A percentile compares a stretch with the other conserved stretches of the same genome.
These are phyloP conservation scores for Hypsizygus marmoreus DNA, from an alignment of 768 basidiomycete genomes.

Conservation along the genomic window DNA sequence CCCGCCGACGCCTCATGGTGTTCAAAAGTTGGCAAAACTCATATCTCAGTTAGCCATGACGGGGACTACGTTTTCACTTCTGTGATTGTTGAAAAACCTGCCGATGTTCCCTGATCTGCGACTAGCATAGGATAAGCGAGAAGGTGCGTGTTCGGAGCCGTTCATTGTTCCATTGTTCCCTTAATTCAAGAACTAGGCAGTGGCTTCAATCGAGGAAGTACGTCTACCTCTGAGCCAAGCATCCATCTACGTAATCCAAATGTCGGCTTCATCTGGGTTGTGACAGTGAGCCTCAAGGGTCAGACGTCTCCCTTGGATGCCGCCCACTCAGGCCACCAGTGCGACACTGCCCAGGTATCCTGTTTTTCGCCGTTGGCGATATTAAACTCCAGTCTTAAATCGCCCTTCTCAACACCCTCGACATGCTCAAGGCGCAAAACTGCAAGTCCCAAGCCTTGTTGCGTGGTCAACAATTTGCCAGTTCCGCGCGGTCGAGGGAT, in stretches of 20 bases:
- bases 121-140: too few relatives aligned
- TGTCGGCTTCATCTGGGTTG: too few relatives aligned
- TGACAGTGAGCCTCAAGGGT: too few relatives aligned
- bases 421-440: constrained; percentile 81
- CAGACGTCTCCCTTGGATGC: constrained; percentile 21
- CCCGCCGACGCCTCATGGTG: constrained; percentile 29
- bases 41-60: constrained; percentile 82
- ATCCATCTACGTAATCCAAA: too few relatives aligned
- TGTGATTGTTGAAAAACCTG: constrained; percentile 58
- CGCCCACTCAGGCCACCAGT: constrained; percentile 67
- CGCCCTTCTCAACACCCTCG: constrained; percentile 51
- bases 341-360: constrained; percentile 48
- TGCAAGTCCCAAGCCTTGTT: constrained; percentile 68
- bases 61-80: constrained; percentile 74
- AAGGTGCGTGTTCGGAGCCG: too few relatives aligned
- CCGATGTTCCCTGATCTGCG: neutral
- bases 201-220: too few relatives aligned
- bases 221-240: too few relatives aligned
- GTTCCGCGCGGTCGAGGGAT: constrained; percentile 66
- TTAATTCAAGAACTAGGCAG: too few relatives aligned
- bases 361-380: constrained; percentile 27
- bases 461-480: constrained; percentile 71
- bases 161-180: too few relatives aligned
- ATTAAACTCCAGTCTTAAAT: constrained; percentile 42
- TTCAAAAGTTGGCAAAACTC: constrained; percentile 40